Evolutionary conservation across 768 basidiomycete species (phyloP).

Genomic region (Lentinula guzmanii): DNA sequence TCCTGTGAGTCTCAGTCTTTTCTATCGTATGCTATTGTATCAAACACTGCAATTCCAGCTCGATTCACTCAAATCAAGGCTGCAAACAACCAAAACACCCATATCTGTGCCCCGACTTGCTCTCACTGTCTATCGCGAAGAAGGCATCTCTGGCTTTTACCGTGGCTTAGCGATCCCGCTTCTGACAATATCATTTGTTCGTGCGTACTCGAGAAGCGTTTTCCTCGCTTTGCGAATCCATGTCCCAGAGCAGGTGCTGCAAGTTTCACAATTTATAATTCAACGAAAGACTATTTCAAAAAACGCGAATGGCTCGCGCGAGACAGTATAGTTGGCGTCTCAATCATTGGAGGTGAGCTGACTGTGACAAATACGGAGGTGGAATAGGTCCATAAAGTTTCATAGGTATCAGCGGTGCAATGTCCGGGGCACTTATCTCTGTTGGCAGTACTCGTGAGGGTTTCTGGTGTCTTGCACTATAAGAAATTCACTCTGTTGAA

Average conservation of each 20-base stretch:
- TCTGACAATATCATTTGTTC: constrained; percentile 93
- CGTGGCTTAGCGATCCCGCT: constrained; percentile 90
- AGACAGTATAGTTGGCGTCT: constrained; percentile 60
- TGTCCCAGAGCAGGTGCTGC: constrained; percentile 57
- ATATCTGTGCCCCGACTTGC: constrained; percentile 72
- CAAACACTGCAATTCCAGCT: constrained; percentile 35
- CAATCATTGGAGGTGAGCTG: constrained; percentile 46
- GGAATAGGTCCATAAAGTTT: neutral
- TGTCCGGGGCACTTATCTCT: constrained; percentile 86
- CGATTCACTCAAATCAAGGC: constrained; percentile 90
- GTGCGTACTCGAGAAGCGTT: constrained; percentile 43
- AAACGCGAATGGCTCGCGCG: constrained; percentile 53
- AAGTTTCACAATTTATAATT: constrained; percentile 86
- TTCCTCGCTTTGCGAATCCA: constrained; percentile 7
- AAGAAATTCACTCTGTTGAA: neutral
- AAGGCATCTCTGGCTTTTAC: constrained; percentile 87
- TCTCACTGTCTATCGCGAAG: constrained; percentile 69
- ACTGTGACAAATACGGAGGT: neutral
- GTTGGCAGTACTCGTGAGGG: constrained; percentile 77
- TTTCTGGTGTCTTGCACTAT: constrained; percentile 24
- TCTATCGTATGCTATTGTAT: neutral
- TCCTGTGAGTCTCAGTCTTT: constrained; percentile 39
- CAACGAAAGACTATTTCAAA: constrained; percentile 71
- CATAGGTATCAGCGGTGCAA: constrained; percentile 70
- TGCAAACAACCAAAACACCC: constrained; percentile 77